Evolutionary conservation across 805 yeast species (phyloP).

Genomic region (Metschnikowia noctiluminum): DNA sequence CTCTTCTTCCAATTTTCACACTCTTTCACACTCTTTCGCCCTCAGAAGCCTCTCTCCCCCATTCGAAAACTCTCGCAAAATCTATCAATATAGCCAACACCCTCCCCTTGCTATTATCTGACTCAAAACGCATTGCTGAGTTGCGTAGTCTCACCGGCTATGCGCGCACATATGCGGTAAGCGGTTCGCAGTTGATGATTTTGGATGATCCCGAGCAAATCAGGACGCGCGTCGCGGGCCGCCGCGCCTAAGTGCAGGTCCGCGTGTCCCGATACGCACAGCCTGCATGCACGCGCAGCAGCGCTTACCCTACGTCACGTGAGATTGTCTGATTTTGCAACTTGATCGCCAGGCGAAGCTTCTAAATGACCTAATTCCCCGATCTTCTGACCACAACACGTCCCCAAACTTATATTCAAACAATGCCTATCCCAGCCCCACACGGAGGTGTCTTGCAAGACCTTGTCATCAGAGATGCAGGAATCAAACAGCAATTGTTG

Average conservation of each 20-base stretch:
- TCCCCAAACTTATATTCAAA: not conserved
- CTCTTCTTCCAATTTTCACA: too few relatives aligned
- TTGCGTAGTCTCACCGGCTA: too few relatives aligned
- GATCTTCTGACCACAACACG: not conserved
- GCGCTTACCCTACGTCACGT: constrained; percentile 16
- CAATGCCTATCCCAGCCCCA: constrained; percentile 65
- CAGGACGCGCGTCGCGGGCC: not conserved
- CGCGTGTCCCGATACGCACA: not conserved
- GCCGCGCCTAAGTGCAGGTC: not conserved
- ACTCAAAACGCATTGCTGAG: too few relatives aligned
- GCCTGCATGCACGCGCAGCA: not conserved
- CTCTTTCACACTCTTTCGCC: too few relatives aligned
- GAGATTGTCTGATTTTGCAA: constrained; percentile 20
- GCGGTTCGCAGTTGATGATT: too few relatives aligned
- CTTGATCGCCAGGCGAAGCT: not conserved
- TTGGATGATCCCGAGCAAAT: not conserved
- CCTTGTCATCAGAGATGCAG: constrained; percentile 74
- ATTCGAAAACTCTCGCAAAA: too few relatives aligned
- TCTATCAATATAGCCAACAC: too few relatives aligned
- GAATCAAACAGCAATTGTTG: constrained; percentile 52
- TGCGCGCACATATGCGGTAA: too few relatives aligned
- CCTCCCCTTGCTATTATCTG: too few relatives aligned
- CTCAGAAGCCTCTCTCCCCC: too few relatives aligned
- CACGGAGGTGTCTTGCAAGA: constrained; percentile 93
- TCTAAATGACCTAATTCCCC: not conserved